Evolutionary conservation across 306 rosid genomes (phyloP), one percentile per base, ranked within the genome.

Genomic region (Morella rubra): DNA sequence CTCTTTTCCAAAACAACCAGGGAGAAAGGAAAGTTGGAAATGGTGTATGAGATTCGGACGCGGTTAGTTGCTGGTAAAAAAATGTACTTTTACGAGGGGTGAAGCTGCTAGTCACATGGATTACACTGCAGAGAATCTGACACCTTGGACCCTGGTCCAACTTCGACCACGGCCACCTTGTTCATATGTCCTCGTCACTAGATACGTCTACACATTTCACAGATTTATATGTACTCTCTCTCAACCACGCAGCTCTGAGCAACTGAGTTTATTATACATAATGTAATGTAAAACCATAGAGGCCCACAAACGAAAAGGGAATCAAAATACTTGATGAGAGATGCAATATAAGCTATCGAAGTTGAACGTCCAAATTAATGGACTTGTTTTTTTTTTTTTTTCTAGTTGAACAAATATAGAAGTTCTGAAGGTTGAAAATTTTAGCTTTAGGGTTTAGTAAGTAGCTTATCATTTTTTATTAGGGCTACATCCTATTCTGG

Each of bases 81-180:
- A 16, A 8, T 77, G 79, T 81, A 47, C 85, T 69, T 64, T 84
- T 71, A 71, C 79, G 76, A 71, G 88, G 55, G 77, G 62, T 59
- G 80, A 78, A 81, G 88, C 79, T 44, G 77, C 71, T 73, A 78
- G 75, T 85, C 96, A 90, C 91, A 87, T 89, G 91, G 87, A 82
- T 85, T 82, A 66, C 61, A 51, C 75, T 79, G 86, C 88, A 78
- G 80, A 49, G 72, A 4, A 47, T 81, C 96, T 91, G 93, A 91
- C 90, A 76, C 46, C 13, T 73, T 80, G 89, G 96, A 82, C 90
- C 85, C 80, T 61, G 79, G 84, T 81, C 81, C 79, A 56, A 78
- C 55, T 37, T 74, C 76, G 40, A 79, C 81, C 76, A 44, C 69
- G 32, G 32, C 3, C 37, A 2, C 76, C 71, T 81, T 77, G 67